Base-by-base conservation (phyloP, 768 basidiomycete genomes). In the Inosperma sp. region DNA sequence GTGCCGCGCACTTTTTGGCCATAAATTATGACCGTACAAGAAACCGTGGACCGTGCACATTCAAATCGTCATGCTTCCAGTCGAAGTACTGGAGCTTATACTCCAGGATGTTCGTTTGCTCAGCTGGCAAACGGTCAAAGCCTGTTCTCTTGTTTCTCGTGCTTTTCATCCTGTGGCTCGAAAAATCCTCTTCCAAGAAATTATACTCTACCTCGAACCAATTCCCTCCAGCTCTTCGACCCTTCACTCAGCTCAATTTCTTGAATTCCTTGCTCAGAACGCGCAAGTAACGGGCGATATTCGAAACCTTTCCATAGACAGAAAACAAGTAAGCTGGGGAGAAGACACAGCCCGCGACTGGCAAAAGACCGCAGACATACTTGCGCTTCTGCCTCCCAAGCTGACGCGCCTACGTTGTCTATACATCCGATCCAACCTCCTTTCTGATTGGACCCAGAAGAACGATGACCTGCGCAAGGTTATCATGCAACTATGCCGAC, bases 21-120 rank as follows among this genome's bases (percentile, higher is more conserved):
- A n/a, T 21, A 41, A 40, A 25, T 42, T 33, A 51, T 43, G 19
- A 17, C n/a, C 29, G 17, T 23, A n/a, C 14, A 31, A 21, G 31
- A 12, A 26, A 4, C 25, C 5, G 22, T 26, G 5, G 31, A 37
- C n/a, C n/a, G n/a, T n/a, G n/a, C n/a, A 14, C n/a, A 21, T 14
- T 10, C 12, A 31, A 22, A 14, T 33, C 21, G 9, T 23, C 26
- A 25, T 41, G 31, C 37, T 60, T 2, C 60, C 58, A 30, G 8
- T 57, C 14, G 58, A 61, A 19, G 16, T 61, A 9, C 26, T 59
- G 1, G 44, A 51, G n/a, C 26, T 22, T 5, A 56, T 61, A 25
- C 50, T 57, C 34, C 25, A 45, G 14, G 44, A 53, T 25, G 27
- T 56, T 12, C 19, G 42, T 17, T 30, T 27, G 7, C 26, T 16